Base-by-base conservation (phyloP, 2,329 filamentous ascomycete species). In the Neopestalotiopsis sp. region DNA sequence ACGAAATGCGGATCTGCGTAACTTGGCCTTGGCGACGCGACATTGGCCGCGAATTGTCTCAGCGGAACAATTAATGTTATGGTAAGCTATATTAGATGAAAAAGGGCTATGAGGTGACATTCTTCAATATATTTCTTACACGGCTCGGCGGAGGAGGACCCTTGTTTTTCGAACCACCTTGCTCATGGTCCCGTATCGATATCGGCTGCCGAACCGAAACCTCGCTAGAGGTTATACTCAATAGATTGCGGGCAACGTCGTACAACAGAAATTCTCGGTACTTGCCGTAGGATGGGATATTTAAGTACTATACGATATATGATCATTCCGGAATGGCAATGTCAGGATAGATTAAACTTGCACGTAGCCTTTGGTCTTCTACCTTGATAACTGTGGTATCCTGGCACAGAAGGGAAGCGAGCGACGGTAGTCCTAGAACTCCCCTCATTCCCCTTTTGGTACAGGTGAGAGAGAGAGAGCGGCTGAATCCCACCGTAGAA, bases 81-180 rank as follows among this genome's bases (percentile, higher is more conserved):
- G 59, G 30, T 40, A 17, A 62, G 59, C 14, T 38, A 62, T 52
- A 62, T 40, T n/a, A 17, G 57, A 30, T 14, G 24, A 59, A 30
- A 12, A 59, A 30, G 6, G 13, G 13, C 57, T 59, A 28, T 34
- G 30, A 34, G 57, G 57, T 59, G 30, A 59, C 57, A 59, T 30
- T 62, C 34, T 28, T 62, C 32, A 62, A 62, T 62, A 62, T 62
- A 62, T 30, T 34, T 62, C 59, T 38, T 34, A 62, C 59, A 40
- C 30, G 59, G 30, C 32, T 40, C 30, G n/a, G 14, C n/a, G 59
- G 30, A 40, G 59, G 24, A 40, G 32, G 32, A 40, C 34, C 59
- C 59, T 62, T 34, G 34, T 17, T 40, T 14, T 59, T 20, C 24
- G 28, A 9, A 28, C 57, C 59, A 62, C 20, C 34, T 14, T 30